These are phyloP conservation scores for Aquilaria agallochum DNA, from an alignment of 441 rosid genomes.

Conservation along the genomic window DNA sequence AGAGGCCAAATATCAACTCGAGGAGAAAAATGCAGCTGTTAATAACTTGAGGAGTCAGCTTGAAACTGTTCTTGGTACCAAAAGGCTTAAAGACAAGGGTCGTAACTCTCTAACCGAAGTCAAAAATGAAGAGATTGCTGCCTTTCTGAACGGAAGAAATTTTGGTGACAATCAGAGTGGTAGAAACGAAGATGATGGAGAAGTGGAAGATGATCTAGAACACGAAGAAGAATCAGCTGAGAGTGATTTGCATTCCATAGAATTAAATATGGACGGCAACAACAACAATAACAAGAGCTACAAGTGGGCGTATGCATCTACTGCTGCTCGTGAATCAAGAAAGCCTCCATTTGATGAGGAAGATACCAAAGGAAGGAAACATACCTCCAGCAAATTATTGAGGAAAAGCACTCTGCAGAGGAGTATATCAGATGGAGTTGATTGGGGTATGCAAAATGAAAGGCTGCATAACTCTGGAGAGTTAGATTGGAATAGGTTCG, in stretches of 20 bases:
- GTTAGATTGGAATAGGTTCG: conserved; percentile 54
- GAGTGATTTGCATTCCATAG: conserved; percentile 88
- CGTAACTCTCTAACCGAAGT: conserved; percentile 29
- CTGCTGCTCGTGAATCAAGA: conserved; percentile 32
- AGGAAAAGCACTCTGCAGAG: conserved; percentile 67
- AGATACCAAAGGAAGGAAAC: conserved; percentile 60
- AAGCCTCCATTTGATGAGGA: conserved; percentile 32
- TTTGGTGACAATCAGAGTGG: conserved; percentile 36
- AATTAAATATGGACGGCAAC: conserved; percentile 60
- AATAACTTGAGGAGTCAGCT: conserved; percentile 81
- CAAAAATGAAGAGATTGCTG: conserved; percentile 46
- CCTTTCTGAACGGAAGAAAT: conserved; percentile 44
- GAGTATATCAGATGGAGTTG: conserved; percentile 85
- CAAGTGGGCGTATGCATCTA: conserved; percentile 53
- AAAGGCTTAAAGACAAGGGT: conserved; percentile 54
- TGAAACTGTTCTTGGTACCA: conserved; percentile 69
- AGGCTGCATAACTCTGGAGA: conserved; percentile 41
- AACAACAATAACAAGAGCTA: conserved; percentile 46
- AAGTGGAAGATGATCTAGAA: conserved; percentile 56
- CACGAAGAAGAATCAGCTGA: conserved; percentile 63
- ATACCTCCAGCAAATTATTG: conserved; percentile 46
- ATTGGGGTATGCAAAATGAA: conserved; percentile 57
- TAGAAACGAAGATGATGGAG: conserved; percentile 53
- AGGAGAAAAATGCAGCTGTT: conserved; percentile 79
- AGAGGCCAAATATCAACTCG: conserved; percentile 74